Evolutionary conservation across 2,329 filamentous ascomycete species (phyloP).

Genomic region (Sporothrix variecibatus): DNA sequence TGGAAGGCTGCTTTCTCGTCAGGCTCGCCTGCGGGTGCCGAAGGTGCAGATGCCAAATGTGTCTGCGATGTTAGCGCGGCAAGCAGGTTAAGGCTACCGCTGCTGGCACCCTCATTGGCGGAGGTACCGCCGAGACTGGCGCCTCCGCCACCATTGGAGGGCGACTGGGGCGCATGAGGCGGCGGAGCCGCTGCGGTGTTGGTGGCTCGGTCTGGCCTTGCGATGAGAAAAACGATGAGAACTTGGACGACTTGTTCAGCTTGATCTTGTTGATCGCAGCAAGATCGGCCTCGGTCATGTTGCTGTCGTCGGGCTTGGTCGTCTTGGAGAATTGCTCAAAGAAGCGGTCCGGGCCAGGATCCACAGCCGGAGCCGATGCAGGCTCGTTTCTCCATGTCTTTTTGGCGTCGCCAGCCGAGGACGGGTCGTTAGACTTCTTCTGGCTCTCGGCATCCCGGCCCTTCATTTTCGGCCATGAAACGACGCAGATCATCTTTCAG

Average conservation of each 20-base stretch:
- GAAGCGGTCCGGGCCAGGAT: conserved; percentile 74
- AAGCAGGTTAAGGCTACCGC: not conserved
- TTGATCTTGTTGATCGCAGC: conserved; percentile 54
- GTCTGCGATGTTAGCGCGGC: not conserved
- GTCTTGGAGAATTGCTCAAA: conserved; percentile 54
- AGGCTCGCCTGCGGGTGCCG: conserved; percentile 59
- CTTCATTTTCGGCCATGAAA: conserved; percentile 89
- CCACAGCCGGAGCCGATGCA: conserved; percentile 63
- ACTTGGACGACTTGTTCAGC: conserved; percentile 73
- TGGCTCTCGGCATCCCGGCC: conserved; percentile 46
- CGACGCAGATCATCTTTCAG: conserved; percentile 87
- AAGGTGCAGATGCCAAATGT: not conserved
- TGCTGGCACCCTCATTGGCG: conserved; percentile 45
- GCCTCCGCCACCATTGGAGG: conserved; percentile 35
- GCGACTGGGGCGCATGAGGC: conserved; percentile 32
- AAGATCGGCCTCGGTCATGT: conserved; percentile 48
- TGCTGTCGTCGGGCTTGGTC: conserved; percentile 47
- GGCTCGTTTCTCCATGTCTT: conserved; percentile 54
- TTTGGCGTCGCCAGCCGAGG: conserved; percentile 51
- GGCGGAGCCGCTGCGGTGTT: conserved; percentile 41
- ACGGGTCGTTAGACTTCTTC: conserved; percentile 35
- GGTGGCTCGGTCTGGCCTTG: conserved; percentile 56
- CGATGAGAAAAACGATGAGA: conserved; percentile 76
- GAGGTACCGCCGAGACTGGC: conserved; percentile 12
- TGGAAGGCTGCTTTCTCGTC: conserved; percentile 90